Base-by-base conservation (phyloP, 495 filamentous ascomycete genomes). In the Penicillium malachiteum region DNA sequence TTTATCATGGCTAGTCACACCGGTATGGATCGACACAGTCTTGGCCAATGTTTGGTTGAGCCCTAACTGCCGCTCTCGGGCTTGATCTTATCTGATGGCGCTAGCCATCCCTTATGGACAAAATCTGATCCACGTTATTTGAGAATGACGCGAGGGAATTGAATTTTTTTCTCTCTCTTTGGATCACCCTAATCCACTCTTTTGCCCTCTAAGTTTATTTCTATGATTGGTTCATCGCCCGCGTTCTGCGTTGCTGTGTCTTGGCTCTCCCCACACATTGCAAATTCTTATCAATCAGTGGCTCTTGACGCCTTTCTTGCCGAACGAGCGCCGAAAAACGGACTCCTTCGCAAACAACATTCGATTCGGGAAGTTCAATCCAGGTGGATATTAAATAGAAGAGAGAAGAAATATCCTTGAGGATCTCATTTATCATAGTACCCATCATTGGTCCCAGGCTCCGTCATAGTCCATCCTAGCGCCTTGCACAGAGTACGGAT, bases 21-120 rank as follows among this genome's bases (percentile, higher is more conserved):
- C 26, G 51, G 54, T 16, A 62, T 60, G 43, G 65, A 68, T 68
- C 59, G 57, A 52, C 65, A 40, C 35, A 39, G 57, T 32, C 41
- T 40, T 40, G 33, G 34, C 51, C 52, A 34, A 17, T 17, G 11
- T 30, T 42, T 38, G 38, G 26, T 54, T 14, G 48, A 49, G 31
- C 34, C 45, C 42, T 52, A 55, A 50, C 14, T n/a, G 48, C 56
- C 54, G 57, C 46, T 55, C 49, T 64, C 61, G 57, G 56, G 8
- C 34, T 13, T 60, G 61, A 68, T 68, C 65, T 68, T 68, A 68
- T 68, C 65, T 58, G 65, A 68, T 68, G 50, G 63, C 60, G 57
- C 65, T 65, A 65, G 52, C 35, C 42, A 50, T 13, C 21, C 48
- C 14, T 10, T 9, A 26, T 26, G 21, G 21, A 26, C 21, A 4